phyloP scores from a whole-genome alignment of 345 rosid genomes.

The Populus simonii region DNA sequence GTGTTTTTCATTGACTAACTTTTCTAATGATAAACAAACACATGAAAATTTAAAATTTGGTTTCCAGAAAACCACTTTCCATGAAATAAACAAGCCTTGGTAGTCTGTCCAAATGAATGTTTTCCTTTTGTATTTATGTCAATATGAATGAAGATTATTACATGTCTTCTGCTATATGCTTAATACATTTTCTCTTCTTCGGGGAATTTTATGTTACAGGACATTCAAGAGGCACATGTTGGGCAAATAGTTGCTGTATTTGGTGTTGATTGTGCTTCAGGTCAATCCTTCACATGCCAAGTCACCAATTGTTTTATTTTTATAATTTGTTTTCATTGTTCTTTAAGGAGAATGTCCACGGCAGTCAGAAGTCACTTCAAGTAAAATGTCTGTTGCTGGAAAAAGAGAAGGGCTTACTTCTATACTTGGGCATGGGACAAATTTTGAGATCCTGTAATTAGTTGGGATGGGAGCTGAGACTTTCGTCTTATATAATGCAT shows the following conservation, averaged over 20 bases:
- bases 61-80: too few relatives aligned
- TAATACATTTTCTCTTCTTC: constrained; percentile 1
- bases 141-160: neutral
- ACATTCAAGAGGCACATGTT: constrained; percentile 97
- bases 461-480: neutral
- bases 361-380: neutral
- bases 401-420: neutral
- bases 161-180: neutral
- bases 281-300: constrained; percentile 24
- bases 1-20: too few relatives aligned
- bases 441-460: neutral
- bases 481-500: neutral
- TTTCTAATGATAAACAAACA: too few relatives aligned
- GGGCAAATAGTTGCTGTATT: constrained; percentile 99
- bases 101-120: neutral
- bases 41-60: too few relatives aligned
- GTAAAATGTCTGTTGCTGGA: neutral
- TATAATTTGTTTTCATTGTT: neutral
- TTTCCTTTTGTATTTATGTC: neutral
- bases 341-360: neutral
- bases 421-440: neutral
- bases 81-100: neutral
- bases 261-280: constrained; percentile 99
- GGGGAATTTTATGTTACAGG: constrained; percentile 41
- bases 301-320: neutral